Evolutionary conservation across 2,329 filamentous ascomycete genomes (phyloP).

Genomic region (Stagonosporopsis cucurbitacearum): DNA sequence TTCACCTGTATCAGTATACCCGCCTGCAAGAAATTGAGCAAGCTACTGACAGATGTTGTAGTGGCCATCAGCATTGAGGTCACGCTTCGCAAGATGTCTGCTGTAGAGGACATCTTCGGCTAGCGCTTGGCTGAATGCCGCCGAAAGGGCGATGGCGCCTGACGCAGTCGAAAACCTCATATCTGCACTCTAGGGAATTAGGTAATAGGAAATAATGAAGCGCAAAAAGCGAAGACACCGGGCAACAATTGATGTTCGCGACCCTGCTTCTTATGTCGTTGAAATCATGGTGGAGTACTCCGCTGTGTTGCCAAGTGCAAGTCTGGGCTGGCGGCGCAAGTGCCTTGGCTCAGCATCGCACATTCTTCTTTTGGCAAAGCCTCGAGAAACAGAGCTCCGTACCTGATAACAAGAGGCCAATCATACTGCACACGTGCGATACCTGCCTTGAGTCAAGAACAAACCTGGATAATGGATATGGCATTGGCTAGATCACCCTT

Average conservation of each 20-base stretch:
- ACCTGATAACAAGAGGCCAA: slow-evolving; percentile 38
- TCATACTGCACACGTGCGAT: slow-evolving; percentile 37
- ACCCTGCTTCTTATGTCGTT: slow-evolving; percentile 28
- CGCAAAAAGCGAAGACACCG: slow-evolving; percentile 9
- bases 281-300: slow-evolving; percentile 10
- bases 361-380: slow-evolving; percentile 30
- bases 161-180: slow-evolving; percentile 34
- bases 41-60: slow-evolving; percentile 44
- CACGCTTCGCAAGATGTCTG: slow-evolving; percentile 39
- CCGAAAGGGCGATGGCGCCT: slow-evolving; percentile 29
- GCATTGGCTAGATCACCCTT: background rate
- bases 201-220: background rate
- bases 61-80: slow-evolving; percentile 40
- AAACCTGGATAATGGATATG: slow-evolving; percentile 26
- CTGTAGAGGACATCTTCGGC: slow-evolving; percentile 44
- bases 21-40: rapidly evolving
- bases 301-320: slow-evolving; percentile 31
- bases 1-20: slow-evolving; percentile 13
- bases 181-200: slow-evolving; percentile 6
- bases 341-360: slow-evolving; percentile 15
- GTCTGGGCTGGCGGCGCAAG: slow-evolving; percentile 24
- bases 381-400: slow-evolving; percentile 12
- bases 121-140: slow-evolving; percentile 16
- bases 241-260: background rate
- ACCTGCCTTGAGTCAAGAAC: slow-evolving; percentile 10